These are phyloP conservation scores for Fragosphaeria purpurea DNA, from an alignment of 2,329 filamentous ascomycete genomes.

Conservation along the genomic window DNA sequence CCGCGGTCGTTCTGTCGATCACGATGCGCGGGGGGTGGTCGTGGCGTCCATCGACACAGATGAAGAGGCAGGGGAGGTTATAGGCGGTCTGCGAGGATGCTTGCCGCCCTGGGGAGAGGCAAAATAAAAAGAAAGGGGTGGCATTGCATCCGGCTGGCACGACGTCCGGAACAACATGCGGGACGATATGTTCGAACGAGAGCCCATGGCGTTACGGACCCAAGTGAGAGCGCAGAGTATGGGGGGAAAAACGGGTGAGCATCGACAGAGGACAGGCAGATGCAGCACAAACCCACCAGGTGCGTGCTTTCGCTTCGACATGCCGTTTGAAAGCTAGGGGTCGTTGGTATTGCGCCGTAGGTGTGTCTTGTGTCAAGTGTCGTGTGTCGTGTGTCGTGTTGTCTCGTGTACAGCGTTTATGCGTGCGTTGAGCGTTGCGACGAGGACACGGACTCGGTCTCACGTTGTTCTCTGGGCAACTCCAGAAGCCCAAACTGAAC, in stretches of 20 bases:
- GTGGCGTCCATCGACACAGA: background rate
- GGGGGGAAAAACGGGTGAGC: background rate
- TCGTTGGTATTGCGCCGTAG: too few relatives aligned
- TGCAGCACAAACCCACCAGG: too few relatives aligned
- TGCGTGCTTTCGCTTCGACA: too few relatives aligned
- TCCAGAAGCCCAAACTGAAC: too few relatives aligned
- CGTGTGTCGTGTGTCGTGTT: too few relatives aligned
- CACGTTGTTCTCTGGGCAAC: too few relatives aligned
- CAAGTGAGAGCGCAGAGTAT: background rate
- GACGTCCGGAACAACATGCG: slow-evolving; percentile 4
- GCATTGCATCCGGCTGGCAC: background rate
- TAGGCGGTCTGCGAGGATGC: too few relatives aligned
- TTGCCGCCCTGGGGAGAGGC: background rate
- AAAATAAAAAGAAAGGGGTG: background rate
- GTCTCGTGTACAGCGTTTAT: too few relatives aligned
- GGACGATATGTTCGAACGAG: slow-evolving; percentile 3
- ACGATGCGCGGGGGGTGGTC: slow-evolving; percentile 1
- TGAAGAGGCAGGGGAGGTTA: background rate
- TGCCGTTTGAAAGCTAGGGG: too few relatives aligned
- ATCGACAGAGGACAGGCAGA: background rate
- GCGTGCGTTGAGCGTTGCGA: too few relatives aligned
- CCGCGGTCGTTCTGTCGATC: slow-evolving; percentile 6
- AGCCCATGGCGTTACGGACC: slow-evolving; percentile 1
- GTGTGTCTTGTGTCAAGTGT: too few relatives aligned
- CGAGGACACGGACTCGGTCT: too few relatives aligned